A percentile compares a stretch with the other conserved stretches of the same genome.
Conservation (phyloP, 345 rosid species). For the Corymbia maculata region DNA sequence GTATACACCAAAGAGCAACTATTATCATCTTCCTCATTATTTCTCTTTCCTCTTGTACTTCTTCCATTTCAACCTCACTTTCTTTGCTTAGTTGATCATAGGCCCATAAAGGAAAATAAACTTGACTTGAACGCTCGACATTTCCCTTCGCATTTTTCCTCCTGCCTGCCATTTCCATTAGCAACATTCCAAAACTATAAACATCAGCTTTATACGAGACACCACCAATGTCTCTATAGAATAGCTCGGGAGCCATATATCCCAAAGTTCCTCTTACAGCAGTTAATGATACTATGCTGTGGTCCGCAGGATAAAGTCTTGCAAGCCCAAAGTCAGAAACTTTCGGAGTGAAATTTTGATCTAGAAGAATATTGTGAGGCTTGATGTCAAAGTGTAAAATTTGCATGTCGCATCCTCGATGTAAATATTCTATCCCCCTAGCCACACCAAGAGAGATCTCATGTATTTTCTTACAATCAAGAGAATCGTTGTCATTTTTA, state of each 20-base stretch:
- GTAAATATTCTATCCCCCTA: not conserved
- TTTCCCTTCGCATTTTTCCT: not conserved
- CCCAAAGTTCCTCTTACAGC: not conserved
- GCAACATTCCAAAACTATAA: not conserved
- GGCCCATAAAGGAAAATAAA: not conserved
- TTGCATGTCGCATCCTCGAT: not conserved
- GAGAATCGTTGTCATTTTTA: not conserved
- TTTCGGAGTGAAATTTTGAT: not conserved
- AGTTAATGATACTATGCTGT: not conserved
- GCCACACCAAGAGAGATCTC: not conserved
- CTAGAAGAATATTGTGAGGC: not conserved
- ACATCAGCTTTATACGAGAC: not conserved
- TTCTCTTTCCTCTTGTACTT: not conserved
- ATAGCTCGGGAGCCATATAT: not conserved
- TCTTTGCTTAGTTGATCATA: not conserved
- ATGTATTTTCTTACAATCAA: not conserved
- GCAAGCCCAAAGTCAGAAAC: not conserved
- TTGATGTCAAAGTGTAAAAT: not conserved
- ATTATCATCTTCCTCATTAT: not conserved
- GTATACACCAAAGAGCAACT: not conserved
- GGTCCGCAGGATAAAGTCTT: not conserved
- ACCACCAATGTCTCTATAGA: not conserved
- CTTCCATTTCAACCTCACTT: not conserved
- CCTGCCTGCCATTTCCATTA: not conserved
- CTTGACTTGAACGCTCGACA: not conserved